Conservation (phyloP, 1,284 basidiomycete genomes). For the Caloboletus firmus region DNA sequence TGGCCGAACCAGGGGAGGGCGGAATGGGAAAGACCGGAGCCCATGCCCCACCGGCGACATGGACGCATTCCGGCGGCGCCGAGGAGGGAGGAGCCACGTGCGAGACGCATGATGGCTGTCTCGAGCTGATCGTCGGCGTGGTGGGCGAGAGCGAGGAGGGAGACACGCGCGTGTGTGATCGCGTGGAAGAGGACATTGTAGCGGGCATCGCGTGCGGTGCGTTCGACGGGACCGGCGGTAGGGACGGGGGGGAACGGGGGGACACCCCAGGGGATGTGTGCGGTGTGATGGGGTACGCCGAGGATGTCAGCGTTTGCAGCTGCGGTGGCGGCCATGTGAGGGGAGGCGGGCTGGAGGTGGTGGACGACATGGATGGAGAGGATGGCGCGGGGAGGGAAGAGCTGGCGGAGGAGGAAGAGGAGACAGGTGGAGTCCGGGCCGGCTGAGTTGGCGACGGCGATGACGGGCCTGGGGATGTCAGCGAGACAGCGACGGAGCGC, state of each 20-base stretch:
- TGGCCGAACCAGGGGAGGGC: conserved; percentile 46
- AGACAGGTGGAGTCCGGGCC: conserved; percentile 79
- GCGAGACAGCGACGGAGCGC: conserved; percentile 28
- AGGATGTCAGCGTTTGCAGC: conserved; percentile 43
- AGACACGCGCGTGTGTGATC: conserved; percentile 42
- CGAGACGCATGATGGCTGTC: conserved; percentile 68
- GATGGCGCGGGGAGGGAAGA: conserved; percentile 38
- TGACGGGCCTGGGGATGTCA: background rate
- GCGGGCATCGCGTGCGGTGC: conserved; percentile 56
- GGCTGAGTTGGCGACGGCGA: conserved; percentile 71
- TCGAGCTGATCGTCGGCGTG: conserved; percentile 81
- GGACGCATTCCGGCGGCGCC: conserved; percentile 67
- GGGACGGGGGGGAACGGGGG: conserved; percentile 49
- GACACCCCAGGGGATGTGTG: conserved; percentile 56
- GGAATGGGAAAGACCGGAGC: conserved; percentile 35
- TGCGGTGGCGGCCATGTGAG: conserved; percentile 53
- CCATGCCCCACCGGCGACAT: conserved; percentile 76
- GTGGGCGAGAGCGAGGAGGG: conserved; percentile 63
- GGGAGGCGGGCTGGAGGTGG: conserved; percentile 56
- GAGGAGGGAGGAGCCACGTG: conserved; percentile 50
- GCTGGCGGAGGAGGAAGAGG: conserved; percentile 58
- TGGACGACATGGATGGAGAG: conserved; percentile 71
- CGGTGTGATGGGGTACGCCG: conserved; percentile 47
- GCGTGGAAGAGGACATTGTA: conserved; percentile 53
- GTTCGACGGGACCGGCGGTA: conserved; percentile 47